Evolutionary conservation across 768 basidiomycete species (phyloP), one percentile per base, ranked within the genome.

Genomic region (Auricularia heimuer): DNA sequence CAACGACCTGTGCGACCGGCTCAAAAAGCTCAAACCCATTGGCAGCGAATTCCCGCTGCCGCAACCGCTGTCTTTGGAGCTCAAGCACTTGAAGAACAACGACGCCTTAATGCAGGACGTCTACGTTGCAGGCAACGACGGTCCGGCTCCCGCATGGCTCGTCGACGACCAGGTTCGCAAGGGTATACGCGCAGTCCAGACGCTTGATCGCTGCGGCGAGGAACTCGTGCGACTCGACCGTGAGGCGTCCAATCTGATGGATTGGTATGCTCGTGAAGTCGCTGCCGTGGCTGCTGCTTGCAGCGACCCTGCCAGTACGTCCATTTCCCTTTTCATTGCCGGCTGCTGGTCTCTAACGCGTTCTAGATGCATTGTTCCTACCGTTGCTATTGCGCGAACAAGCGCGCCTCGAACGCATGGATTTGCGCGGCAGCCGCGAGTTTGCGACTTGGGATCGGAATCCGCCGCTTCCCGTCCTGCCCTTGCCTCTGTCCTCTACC

Each of bases 51-150:
- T 80, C 12, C 77, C 75, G 0, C 58, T 79, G 7, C 80, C 77
- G 0, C 14, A 64, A 0, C 73, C 71, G 0, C 73, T 80, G 0
- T 75, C 75, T 0, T 74, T 70, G 0, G 69, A 76, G 21, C 65
- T 81, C 0, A 61, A 64, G 2, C 62, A 66, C 1, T 65, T 73
- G 0, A 37, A 51, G 0, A 51, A 62, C 4, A 60, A 71, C 36
- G 61, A 73, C 0, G 62, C 36, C 0, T 67, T 81, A 0, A 73
- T 79, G 72, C 71, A 78, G 35, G 77, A 79, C 62, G 70, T 78
- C 0, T 79, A 76, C 76, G 75, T 78, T 4, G 68, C 65, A 4
- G 24, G 14, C 0, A 70, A 69, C 3, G 42, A 51, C 0, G 65
- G 21, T 3, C 47, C 65, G 8, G 58, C 69, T 0, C 76, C 73